phyloP scores from a whole-genome alignment of 1,139 yeast species.

The Dujonia santamariae region DNA sequence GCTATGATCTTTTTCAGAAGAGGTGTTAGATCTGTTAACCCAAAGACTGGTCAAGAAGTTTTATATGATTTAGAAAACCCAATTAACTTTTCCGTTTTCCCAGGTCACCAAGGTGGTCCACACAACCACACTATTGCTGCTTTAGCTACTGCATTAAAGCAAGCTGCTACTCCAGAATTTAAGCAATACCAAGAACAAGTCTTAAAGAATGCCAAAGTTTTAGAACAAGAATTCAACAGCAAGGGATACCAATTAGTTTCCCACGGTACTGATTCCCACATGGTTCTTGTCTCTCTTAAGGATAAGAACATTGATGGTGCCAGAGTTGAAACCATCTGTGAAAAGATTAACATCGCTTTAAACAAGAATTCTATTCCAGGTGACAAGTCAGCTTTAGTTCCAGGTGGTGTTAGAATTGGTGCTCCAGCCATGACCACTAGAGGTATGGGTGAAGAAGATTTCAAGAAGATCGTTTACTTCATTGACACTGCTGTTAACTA shows the following conservation, averaged over 20 bases:
- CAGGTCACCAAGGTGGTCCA: slow-evolving; percentile 99
- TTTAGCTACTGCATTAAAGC: slow-evolving; percentile 92
- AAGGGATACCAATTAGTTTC: slow-evolving; percentile 84
- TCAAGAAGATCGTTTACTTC: slow-evolving; percentile 75
- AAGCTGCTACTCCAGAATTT: slow-evolving; percentile 89
- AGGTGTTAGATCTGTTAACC: slow-evolving; percentile 86
- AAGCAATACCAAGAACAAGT: slow-evolving; percentile 88
- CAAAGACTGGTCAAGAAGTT: slow-evolving; percentile 89
- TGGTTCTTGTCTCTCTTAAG: slow-evolving; percentile 86
- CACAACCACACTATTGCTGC: slow-evolving; percentile 99
- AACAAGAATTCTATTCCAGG: slow-evolving; percentile 98
- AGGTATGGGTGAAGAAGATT: slow-evolving; percentile 88
- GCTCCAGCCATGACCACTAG: slow-evolving; percentile 99
- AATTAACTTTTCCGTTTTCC: slow-evolving; percentile 97
- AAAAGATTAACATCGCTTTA: slow-evolving; percentile 90
- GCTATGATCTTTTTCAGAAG: slow-evolving; percentile 98
- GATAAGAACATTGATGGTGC: slow-evolving; percentile 96
- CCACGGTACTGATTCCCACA: slow-evolving; percentile 94
- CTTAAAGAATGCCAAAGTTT: slow-evolving; percentile 80
- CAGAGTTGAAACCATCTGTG: slow-evolving; percentile 92
- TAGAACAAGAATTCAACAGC: slow-evolving; percentile 69
- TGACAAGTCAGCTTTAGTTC: slow-evolving; percentile 95
- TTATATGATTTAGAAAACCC: slow-evolving; percentile 89
- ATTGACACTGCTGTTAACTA: slow-evolving; percentile 80
- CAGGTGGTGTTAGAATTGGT: slow-evolving; percentile 97